Conservation (phyloP, 2,329 filamentous ascomycete species). For the Blumeria graminis region DNA sequence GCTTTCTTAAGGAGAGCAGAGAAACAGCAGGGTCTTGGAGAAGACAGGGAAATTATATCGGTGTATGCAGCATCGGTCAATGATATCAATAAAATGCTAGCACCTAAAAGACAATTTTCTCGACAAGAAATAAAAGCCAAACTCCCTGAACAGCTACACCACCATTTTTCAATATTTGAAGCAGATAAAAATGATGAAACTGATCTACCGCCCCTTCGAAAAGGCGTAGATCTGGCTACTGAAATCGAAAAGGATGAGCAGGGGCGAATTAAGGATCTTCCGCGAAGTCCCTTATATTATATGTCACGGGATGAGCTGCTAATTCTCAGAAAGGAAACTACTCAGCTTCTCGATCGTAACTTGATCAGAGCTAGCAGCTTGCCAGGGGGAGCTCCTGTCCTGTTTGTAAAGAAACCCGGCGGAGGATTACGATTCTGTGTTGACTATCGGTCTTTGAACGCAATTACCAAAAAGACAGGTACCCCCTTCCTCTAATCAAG, state of each 20-base stretch:
- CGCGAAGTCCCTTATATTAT: not conserved
- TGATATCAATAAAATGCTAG: conserved; percentile 1
- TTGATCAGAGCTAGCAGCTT: not conserved
- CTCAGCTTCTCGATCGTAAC: not conserved
- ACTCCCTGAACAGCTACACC: not conserved
- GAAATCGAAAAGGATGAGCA: not conserved
- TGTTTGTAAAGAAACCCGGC: not conserved
- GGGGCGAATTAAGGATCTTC: not conserved
- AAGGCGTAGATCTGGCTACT: no score
- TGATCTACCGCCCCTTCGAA: not conserved
- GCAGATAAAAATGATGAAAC: not conserved
- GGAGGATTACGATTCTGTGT: not conserved
- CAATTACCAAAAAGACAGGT: not conserved
- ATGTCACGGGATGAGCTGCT: not conserved
- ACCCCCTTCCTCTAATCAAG: not conserved
- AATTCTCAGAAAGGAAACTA: not conserved
- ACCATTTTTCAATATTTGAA: not conserved
- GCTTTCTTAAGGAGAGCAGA: not conserved
- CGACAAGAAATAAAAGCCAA: not conserved
- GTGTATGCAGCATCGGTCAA: not conserved
- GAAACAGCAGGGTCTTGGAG: no score
- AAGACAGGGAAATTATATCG: not conserved
- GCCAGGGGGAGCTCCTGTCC: not conserved
- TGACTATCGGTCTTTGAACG: not conserved
- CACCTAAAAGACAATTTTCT: not conserved